Conservation (phyloP, 2,329 filamentous ascomycete genomes). For the Aspergillus sp. region DNA sequence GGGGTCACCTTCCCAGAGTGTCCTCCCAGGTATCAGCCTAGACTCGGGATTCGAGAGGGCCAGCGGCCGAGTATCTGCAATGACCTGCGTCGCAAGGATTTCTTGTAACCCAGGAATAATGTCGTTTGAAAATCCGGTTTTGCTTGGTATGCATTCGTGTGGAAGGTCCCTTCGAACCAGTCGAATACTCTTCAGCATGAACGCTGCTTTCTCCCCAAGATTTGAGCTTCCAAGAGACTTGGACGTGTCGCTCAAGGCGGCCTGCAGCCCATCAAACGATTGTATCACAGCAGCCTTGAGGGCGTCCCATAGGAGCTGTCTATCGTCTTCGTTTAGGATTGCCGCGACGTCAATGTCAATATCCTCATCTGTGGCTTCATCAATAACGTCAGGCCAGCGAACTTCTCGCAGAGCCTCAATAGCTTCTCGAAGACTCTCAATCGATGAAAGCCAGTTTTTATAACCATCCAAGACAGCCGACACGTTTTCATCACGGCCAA, state of each 20-base stretch:
- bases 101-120: constrained; percentile 69
- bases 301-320: constrained; percentile 63
- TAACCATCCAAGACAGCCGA: constrained; percentile 67
- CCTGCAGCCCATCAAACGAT: constrained; percentile 61
- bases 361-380: constrained; percentile 47
- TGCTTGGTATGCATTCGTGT: constrained; percentile 46
- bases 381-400: constrained; percentile 44
- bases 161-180: constrained; percentile 73
- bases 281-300: constrained; percentile 61
- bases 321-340: constrained; percentile 73
- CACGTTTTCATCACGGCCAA: constrained; percentile 73
- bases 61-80: constrained; percentile 50
- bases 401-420: constrained; percentile 41
- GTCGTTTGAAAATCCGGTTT: constrained; percentile 59
- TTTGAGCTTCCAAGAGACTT: constrained; percentile 52
- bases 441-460: constrained; percentile 71
- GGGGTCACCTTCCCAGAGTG: constrained; percentile 80
- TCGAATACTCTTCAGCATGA: constrained; percentile 73
- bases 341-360: constrained; percentile 37
- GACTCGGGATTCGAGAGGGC: constrained; percentile 48
- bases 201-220: constrained; percentile 59
- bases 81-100: constrained; percentile 61
- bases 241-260: constrained; percentile 47
- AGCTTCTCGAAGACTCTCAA: constrained; percentile 55
- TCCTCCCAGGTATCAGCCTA: constrained; percentile 62